These are phyloP conservation scores for Stromatinia cepivora DNA, from an alignment of 2,329 filamentous ascomycete species.

Conservation along the genomic window DNA sequence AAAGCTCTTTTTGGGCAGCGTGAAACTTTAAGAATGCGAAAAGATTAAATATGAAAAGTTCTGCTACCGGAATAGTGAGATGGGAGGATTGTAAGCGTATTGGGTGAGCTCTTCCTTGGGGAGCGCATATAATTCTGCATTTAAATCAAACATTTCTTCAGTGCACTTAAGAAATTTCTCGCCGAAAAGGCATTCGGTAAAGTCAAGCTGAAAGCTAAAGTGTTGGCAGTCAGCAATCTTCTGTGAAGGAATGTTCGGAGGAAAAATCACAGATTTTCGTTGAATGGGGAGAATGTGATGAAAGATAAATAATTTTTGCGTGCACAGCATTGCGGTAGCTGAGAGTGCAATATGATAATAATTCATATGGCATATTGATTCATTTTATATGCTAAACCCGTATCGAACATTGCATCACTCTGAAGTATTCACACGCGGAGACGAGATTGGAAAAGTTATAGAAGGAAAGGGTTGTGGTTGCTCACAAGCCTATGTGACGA, in stretches of 20 bases:
- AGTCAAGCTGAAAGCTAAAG: conserved; percentile 5
- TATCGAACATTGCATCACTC: neutral
- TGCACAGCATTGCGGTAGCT: neutral
- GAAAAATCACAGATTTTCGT: neutral
- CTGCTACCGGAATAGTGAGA: conserved; percentile 11
- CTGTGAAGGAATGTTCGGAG: neutral
- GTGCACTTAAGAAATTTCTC: conserved; percentile 3
- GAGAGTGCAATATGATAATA: neutral
- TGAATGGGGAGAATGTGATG: neutral
- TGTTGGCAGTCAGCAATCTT: neutral
- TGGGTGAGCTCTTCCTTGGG: neutral
- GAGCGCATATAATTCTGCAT: conserved; percentile 5
- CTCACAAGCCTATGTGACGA: conserved; percentile 15
- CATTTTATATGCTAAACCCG: neutral
- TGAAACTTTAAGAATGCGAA: neutral
- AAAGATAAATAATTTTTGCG: neutral
- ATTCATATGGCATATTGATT: neutral
- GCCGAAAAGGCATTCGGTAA: neutral
- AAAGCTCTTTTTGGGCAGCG: neutral
- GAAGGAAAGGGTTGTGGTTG: neutral
- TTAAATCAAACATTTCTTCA: conserved; percentile 2
- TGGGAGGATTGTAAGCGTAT: conserved; percentile 13
- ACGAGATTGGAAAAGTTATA: neutral
- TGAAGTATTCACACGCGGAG: neutral
- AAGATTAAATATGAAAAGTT: neutral